phyloP scores from a whole-genome alignment of 805 yeast genomes.

The Candida orba region DNA sequence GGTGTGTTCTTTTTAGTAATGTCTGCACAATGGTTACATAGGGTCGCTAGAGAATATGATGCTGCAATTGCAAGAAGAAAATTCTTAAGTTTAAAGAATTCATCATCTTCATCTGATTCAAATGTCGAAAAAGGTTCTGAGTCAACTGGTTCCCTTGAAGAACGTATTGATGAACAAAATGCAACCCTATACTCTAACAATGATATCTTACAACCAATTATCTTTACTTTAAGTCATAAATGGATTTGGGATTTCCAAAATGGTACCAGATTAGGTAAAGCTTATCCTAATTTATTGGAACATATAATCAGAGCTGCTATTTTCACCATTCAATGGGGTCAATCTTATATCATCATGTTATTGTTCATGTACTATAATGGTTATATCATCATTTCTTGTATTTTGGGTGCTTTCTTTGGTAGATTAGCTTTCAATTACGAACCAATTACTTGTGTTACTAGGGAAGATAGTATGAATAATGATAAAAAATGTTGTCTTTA shows the following conservation, averaged over 20 bases:
- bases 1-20: slow-evolving; percentile 58
- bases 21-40: slow-evolving; percentile 49
- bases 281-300: slow-evolving; percentile 38
- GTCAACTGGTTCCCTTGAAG: slow-evolving; percentile 1
- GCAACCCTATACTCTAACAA: slow-evolving; percentile 10
- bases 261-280: slow-evolving; percentile 11
- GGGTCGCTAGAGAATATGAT: slow-evolving; percentile 48
- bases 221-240: slow-evolving; percentile 21
- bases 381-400: slow-evolving; percentile 54
- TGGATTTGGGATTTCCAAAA: slow-evolving; percentile 21
- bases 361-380: slow-evolving; percentile 74
- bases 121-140: slow-evolving; percentile 3
- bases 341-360: slow-evolving; percentile 60
- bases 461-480: slow-evolving; percentile 23
- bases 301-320: slow-evolving; percentile 43
- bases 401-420: slow-evolving; percentile 56
- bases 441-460: slow-evolving; percentile 24
- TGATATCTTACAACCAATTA: slow-evolving; percentile 17
- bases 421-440: slow-evolving; percentile 47
- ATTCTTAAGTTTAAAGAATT: slow-evolving; percentile 7
- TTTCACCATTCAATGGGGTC: slow-evolving; percentile 55
- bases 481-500: slow-evolving; percentile 31
- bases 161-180: slow-evolving; percentile 4
- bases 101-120: not conserved
- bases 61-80: slow-evolving; percentile 28